phyloP scores from a whole-genome alignment of 306 rosid genomes.

The Delonix regia region DNA sequence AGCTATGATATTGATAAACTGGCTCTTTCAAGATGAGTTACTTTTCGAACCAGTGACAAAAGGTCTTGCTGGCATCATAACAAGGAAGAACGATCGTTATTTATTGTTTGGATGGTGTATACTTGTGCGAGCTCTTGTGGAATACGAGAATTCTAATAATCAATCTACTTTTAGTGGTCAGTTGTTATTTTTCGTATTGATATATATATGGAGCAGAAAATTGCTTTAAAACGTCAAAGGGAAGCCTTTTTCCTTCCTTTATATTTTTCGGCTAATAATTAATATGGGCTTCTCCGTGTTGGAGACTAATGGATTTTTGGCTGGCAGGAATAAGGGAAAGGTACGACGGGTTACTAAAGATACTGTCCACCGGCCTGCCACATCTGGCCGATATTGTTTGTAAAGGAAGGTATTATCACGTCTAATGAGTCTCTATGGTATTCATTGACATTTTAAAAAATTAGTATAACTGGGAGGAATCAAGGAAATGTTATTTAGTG shows the following conservation, averaged over 20 bases:
- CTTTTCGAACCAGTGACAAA: constrained; percentile 55
- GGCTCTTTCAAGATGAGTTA: constrained; percentile 79
- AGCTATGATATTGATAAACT: constrained; percentile 65
- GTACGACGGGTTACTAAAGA: constrained; percentile 62
- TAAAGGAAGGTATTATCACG: constrained; percentile 69
- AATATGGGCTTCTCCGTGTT: background rate
- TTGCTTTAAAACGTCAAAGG: background rate
- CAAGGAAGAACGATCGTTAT: constrained; percentile 67
- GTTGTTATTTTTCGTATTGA: constrained; percentile 6
- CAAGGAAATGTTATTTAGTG: background rate
- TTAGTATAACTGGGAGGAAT: background rate
- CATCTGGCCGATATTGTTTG: constrained; percentile 50
- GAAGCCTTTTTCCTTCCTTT: background rate
- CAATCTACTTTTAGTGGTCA: constrained; percentile 62
- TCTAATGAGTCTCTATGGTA: constrained; percentile 11
- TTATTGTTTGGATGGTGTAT: constrained; percentile 84
- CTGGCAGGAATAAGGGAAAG: constrained; percentile 71
- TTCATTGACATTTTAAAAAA: background rate
- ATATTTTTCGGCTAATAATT: background rate
- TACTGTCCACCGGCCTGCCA: constrained; percentile 54
- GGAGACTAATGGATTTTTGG: constrained; percentile 25
- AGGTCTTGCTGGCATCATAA: constrained; percentile 56
- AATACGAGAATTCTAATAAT: constrained; percentile 49
- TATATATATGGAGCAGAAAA: background rate
- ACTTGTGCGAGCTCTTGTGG: constrained; percentile 64